A percentile compares a stretch with the other conserved stretches of the same genome.
phyloP scores from a whole-genome alignment of 306 rosid genomes.

The Purshia tridentata region DNA sequence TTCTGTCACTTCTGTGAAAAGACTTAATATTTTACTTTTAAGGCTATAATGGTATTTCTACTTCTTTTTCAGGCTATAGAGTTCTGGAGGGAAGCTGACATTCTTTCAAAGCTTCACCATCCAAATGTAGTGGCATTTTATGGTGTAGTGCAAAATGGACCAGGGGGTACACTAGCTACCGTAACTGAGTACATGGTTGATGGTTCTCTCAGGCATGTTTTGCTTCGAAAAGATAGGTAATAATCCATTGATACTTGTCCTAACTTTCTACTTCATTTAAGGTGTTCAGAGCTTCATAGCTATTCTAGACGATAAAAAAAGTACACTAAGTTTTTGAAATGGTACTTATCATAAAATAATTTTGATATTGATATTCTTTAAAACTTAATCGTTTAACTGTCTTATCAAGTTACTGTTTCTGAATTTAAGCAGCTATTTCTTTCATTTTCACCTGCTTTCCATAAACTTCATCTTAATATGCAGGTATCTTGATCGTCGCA shows the following conservation, averaged over 20 bases:
- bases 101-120: slow-evolving; percentile 92
- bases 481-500: slow-evolving; percentile 88
- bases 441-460: not conserved
- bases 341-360: not conserved
- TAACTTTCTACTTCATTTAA: not conserved
- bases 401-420: not conserved
- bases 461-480: slow-evolving; percentile 29
- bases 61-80: slow-evolving; percentile 60
- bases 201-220: slow-evolving; percentile 85
- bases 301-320: not conserved
- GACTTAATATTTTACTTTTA: not conserved
- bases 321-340: not conserved
- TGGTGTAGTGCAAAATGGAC: slow-evolving; percentile 93
- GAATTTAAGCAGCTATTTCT: not conserved
- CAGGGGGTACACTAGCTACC: slow-evolving; percentile 82
- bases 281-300: not conserved
- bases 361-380: not conserved
- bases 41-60: slow-evolving; percentile 19
- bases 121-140: slow-evolving; percentile 92
- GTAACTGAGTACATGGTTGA: slow-evolving; percentile 88
- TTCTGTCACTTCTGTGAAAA: slow-evolving; percentile 1
- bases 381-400: not conserved
- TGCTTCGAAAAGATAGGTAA: slow-evolving; percentile 91
- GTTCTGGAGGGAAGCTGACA: slow-evolving; percentile 93
- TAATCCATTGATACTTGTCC: slow-evolving; percentile 9